Base-by-base conservation (phyloP, 192 early-diverging fungal species). In the Kickxella alabastrina region DNA sequence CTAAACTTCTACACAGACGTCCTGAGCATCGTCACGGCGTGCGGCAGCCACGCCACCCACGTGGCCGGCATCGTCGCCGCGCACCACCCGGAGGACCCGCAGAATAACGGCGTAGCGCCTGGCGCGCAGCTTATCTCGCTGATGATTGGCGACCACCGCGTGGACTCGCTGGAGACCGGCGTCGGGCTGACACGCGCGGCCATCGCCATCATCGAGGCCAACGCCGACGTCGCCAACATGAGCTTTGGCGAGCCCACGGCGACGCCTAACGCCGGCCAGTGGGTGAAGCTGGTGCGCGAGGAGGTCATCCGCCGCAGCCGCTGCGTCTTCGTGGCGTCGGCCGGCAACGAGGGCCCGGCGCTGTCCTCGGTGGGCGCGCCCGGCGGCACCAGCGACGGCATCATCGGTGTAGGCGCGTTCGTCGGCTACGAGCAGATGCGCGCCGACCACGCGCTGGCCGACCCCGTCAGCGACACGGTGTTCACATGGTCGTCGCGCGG, bases 401-500 rank as follows among this genome's bases (percentile, higher is more conserved):
- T 97, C n/a, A 86, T 99, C 28, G 83, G 87, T 14, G 96, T 97
- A 12, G 96, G 96, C 17, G 96, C 96, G 0, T 92, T 89, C 52
- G 87, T 91, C 10, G 87, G 83, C 37, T 78, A 87, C 41, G 76
- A 81, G 32, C 90, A 94, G 85, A 86, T 90, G 79, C 78, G 84
- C 46, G 87, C 92, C 9, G 86, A 92, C 57, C 90, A 98, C 70
- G 83, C 84, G 1, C 69, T 99, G 38, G 74, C 91, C 22, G 86
- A 93, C 42, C 74, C 78, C 5, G 87, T 89, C 10, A 79, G 79
- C 23, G 92, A 97, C 59, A 71, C 83, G 10, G 52, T 67, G n/a
- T 92, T 85, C 77, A 95, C 90, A 1, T 99, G 92, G 92, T 82
- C 84, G 51, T 90, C 88, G 28, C 82, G 89, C 39, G 94, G 94